These are phyloP conservation scores for Annulohypoxylon stygium DNA, from an alignment of 495 filamentous ascomycete species.

Conservation along the genomic window DNA sequence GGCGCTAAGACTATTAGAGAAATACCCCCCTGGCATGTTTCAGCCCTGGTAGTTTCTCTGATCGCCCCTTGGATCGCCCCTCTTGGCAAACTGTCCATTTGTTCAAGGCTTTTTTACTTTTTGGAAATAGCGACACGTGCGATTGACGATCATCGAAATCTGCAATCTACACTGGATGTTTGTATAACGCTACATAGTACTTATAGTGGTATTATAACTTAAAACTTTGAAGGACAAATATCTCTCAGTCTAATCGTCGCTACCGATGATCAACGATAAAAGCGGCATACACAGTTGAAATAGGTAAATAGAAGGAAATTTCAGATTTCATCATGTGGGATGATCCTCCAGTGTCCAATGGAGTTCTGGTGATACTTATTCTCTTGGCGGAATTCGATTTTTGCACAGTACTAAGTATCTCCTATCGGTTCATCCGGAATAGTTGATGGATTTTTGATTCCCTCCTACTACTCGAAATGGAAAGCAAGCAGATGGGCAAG, in stretches of 20 bases:
- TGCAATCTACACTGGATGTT: neutral
- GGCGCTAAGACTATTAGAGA: constrained; percentile 29
- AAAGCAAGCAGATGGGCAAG: neutral
- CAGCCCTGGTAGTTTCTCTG: constrained; percentile 17
- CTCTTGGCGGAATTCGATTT: constrained; percentile 2
- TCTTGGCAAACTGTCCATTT: constrained; percentile 2
- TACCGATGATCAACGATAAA: too few relatives aligned
- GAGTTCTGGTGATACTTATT: neutral
- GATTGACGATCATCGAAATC: constrained; percentile 2
- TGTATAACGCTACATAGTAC: too few relatives aligned
- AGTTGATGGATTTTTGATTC: constrained; percentile 13
- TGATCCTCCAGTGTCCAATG: neutral
- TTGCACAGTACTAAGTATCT: neutral
- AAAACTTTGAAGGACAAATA: neutral
- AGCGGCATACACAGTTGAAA: too few relatives aligned
- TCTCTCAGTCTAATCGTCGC: neutral
- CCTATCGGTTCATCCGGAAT: constrained; percentile 6
- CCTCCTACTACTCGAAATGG: constrained; percentile 7
- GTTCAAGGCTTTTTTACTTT: neutral
- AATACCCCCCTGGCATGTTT: constrained; percentile 25
- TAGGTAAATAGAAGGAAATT: neutral
- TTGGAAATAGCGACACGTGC: neutral
- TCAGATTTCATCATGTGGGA: neutral
- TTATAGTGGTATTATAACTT: too few relatives aligned
- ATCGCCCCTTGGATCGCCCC: neutral